Evolutionary conservation across 257 asterid genomes (phyloP), one percentile per base, ranked within the genome.

Genomic region (Solanum infundibuliforme): DNA sequence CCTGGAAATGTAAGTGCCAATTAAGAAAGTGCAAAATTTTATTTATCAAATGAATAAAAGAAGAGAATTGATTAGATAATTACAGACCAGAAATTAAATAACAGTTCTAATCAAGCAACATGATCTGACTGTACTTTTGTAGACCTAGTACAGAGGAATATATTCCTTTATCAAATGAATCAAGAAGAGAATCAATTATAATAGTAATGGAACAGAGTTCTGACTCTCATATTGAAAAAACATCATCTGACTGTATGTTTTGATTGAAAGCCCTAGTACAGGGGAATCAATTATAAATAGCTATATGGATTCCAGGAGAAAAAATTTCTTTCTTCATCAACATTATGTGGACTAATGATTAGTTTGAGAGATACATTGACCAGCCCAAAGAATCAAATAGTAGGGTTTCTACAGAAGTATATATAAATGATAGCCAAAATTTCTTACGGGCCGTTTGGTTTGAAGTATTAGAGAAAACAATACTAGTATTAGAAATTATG

Each of bases 1-100:
- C 96, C 98, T 97, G 91, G 87, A 88, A 86, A 84, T 43, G 16
- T 21, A 68, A 81, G 85, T 43, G 39, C 14, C 36, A 43, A 46
- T 27, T 8, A 81, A 81, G 27, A 43, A 81, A 81, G 27, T 81
- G 85, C 41, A 31, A 27, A 12, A 8, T 46, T 79, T 38, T 27
- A n/a, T 81, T 46, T 27, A 81, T 27, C 25, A 29, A 81, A 81
- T 29, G 41, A 79, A 29, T 25, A 46, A 46, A 79, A 46, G 41
- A 46, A 81, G 18, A 81, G 25, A 81, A 81, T 29, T 23, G 29
- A 77, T 27, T 27, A 79, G 66, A 79, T 46, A 46, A 75, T 21
- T 46, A 81, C 18, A 1, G 84, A 79, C 25, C 84, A 79, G 84
- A 43, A 41, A 79, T 43, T 43, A 13, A 25, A 77, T 7, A 41